phyloP scores from a whole-genome alignment of 2,329 filamentous ascomycete genomes.

The Neobulgaria alba region DNA sequence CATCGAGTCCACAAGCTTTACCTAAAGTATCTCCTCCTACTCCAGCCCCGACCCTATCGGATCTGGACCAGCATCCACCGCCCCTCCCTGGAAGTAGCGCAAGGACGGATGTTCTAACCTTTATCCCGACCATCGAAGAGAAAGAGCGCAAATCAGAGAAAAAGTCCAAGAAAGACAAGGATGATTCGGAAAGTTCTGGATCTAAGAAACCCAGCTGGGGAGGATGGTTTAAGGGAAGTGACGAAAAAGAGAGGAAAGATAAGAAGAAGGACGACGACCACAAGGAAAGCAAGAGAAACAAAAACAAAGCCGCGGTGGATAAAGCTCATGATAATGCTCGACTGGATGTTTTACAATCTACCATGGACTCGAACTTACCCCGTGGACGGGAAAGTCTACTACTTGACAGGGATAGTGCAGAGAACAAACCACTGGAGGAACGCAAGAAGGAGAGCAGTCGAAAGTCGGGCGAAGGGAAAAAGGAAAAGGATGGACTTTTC shows the following conservation, averaged over 20 bases:
- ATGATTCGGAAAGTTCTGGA: constrained; percentile 48
- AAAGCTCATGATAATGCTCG: constrained; percentile 69
- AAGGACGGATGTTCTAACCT: constrained; percentile 69
- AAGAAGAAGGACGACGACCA: constrained; percentile 51
- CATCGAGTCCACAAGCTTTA: constrained; percentile 20
- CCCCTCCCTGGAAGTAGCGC: constrained; percentile 60
- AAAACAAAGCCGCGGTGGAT: constrained; percentile 48
- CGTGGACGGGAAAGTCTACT: constrained; percentile 76
- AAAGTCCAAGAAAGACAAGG: constrained; percentile 66
- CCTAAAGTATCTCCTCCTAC: constrained; percentile 7
- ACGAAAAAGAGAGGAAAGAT: constrained; percentile 67
- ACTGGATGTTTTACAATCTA: constrained; percentile 78
- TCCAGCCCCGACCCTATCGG: constrained; percentile 33
- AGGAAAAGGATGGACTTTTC: constrained; percentile 90
- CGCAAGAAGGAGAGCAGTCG: constrained; percentile 71
- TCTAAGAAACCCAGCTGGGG: constrained; percentile 76
- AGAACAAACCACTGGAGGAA: constrained; percentile 68
- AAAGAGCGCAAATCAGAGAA: constrained; percentile 71
- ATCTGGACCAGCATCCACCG: constrained; percentile 58
- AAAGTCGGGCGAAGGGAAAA: constrained; percentile 69
- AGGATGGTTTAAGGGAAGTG: constrained; percentile 70
- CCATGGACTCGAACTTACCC: constrained; percentile 59
- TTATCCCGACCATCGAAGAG: constrained; percentile 74
- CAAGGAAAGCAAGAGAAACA: constrained; percentile 55
- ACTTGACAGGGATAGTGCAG: constrained; percentile 67